phyloP scores from a whole-genome alignment of 805 yeast species.

The Ogataea pilisensis region DNA sequence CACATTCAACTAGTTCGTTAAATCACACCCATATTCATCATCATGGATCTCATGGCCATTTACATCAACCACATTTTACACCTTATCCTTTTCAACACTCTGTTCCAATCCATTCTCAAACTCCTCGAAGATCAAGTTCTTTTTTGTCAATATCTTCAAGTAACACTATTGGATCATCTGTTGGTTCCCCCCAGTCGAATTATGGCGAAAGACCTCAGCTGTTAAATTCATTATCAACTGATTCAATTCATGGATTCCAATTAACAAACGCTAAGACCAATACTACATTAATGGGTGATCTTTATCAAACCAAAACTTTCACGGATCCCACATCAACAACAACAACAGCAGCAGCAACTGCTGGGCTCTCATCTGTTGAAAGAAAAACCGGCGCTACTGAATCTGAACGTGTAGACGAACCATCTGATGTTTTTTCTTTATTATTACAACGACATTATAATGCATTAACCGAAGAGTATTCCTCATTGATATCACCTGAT shows the following conservation, averaged over 20 bases:
- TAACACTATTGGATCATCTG: conserved; percentile 19
- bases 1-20: conserved; percentile 19
- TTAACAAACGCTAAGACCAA: conserved; percentile 30
- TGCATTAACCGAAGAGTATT: background rate
- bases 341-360: background rate
- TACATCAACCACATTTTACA: conserved; percentile 22
- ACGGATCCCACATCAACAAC: conserved; percentile 15
- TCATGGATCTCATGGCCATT: conserved; percentile 21
- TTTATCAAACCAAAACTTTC: conserved; percentile 30
- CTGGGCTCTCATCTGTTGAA: background rate
- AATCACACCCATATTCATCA: conserved; percentile 17
- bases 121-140: conserved; percentile 18
- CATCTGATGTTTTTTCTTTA: background rate
- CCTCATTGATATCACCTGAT: background rate
- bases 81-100: conserved; percentile 26
- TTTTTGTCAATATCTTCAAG: conserved; percentile 26
- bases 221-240: conserved; percentile 20
- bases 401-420: background rate
- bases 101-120: too few relatives aligned
- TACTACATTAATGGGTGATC: conserved; percentile 32
- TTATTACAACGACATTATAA: background rate
- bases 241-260: conserved; percentile 22
- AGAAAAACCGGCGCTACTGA: too few relatives aligned
- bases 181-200: conserved; percentile 22
- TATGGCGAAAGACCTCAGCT: conserved; percentile 25